A percentile compares a stretch with the other conserved stretches of the same genome.
Evolutionary conservation across 768 basidiomycete genomes (phyloP).

Genomic region (Psilocybe cubensis): DNA sequence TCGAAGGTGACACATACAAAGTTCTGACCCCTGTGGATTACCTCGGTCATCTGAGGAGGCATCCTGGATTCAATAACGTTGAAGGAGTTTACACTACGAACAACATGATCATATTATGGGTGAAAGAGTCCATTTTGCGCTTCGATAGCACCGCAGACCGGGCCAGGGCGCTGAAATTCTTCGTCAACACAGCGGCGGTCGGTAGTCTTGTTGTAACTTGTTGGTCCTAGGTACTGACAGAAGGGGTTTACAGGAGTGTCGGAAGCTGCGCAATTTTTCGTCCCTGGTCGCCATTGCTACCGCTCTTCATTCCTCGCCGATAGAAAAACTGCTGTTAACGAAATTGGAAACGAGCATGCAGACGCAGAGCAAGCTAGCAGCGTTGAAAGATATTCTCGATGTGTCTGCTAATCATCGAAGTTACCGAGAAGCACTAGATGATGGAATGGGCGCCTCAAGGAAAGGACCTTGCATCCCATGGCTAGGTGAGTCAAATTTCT

Average conservation of each 20-base stretch:
- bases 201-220: slow-evolving; percentile 9
- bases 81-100: slow-evolving; percentile 36
- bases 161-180: slow-evolving; percentile 44
- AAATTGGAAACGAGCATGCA: slow-evolving; percentile 30
- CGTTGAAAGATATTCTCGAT: slow-evolving; percentile 36
- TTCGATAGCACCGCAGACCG: slow-evolving; percentile 38
- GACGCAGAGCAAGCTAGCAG: slow-evolving; percentile 31
- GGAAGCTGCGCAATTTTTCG: slow-evolving; percentile 44
- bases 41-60: slow-evolving; percentile 39
- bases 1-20: slow-evolving; percentile 47
- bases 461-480: slow-evolving; percentile 40
- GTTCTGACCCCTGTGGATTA: slow-evolving; percentile 44
- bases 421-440: slow-evolving; percentile 38
- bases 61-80: slow-evolving; percentile 33
- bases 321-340: slow-evolving; percentile 39
- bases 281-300: slow-evolving; percentile 46
- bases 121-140: slow-evolving; percentile 43
- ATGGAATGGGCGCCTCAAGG: slow-evolving; percentile 21
- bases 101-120: slow-evolving; percentile 42
- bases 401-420: slow-evolving; percentile 36
- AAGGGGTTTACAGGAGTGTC: slow-evolving; percentile 40
- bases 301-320: slow-evolving; percentile 43
- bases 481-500: slow-evolving; percentile 33
- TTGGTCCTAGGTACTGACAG: not conserved
- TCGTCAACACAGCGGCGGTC: slow-evolving; percentile 45